Conservation (phyloP, 2,329 filamentous ascomycete species). For the Drechslera avenae region DNA sequence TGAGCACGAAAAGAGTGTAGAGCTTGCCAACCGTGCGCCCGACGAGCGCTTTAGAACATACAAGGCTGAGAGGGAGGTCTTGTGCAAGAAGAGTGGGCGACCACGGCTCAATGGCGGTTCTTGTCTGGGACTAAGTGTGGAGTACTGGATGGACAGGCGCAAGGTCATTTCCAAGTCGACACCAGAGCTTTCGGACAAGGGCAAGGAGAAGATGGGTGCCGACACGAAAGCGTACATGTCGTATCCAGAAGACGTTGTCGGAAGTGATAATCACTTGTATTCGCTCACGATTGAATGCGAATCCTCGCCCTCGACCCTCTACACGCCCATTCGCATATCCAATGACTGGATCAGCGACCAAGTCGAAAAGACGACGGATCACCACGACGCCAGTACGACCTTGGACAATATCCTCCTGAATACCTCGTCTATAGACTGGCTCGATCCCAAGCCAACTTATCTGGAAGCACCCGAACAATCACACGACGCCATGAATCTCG, state of each 20-base stretch:
- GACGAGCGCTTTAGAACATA: slow-evolving; percentile 52
- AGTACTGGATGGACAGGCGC: slow-evolving; percentile 75
- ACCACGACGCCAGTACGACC: slow-evolving; percentile 40
- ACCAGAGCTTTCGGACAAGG: slow-evolving; percentile 40
- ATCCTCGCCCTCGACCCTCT: slow-evolving; percentile 52
- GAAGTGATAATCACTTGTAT: slow-evolving; percentile 61
- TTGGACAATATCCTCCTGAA: slow-evolving; percentile 51
- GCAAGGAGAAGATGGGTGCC: slow-evolving; percentile 46
- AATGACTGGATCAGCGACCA: slow-evolving; percentile 73
- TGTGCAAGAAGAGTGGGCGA: slow-evolving; percentile 72
- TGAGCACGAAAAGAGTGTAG: slow-evolving; percentile 66
- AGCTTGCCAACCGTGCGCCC: slow-evolving; percentile 36
- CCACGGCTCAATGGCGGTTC: slow-evolving; percentile 72
- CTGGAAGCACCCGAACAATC: slow-evolving; percentile 33
- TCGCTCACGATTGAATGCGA: slow-evolving; percentile 71
- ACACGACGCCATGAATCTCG: slow-evolving; percentile 60
- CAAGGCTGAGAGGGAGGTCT: slow-evolving; percentile 61
- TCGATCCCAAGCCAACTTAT: slow-evolving; percentile 70
- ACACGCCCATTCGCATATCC: slow-evolving; percentile 70
- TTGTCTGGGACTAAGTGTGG: slow-evolving; percentile 70
- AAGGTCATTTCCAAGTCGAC: slow-evolving; percentile 47
- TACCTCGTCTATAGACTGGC: slow-evolving; percentile 66
- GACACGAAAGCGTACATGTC: slow-evolving; percentile 25
- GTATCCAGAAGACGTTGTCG: slow-evolving; percentile 44
- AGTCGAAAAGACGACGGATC: slow-evolving; percentile 61